These are phyloP conservation scores for Paramecium caudatum DNA, from an alignment of 73 alveolate species.

Conservation along the genomic window DNA sequence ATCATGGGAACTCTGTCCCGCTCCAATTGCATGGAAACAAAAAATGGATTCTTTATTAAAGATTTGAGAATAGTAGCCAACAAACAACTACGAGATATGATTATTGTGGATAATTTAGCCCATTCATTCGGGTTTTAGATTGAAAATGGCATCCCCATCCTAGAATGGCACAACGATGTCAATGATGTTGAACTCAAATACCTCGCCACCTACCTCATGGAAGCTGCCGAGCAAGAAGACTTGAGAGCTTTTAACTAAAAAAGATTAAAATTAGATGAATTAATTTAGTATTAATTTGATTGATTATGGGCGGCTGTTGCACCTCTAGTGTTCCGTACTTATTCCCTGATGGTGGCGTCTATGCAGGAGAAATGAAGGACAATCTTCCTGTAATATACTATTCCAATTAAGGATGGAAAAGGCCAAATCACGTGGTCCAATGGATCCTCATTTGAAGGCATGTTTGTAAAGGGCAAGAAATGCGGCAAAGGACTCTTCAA, in stretches of 20 bases:
- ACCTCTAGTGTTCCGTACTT: background rate
- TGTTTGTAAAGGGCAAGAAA: background rate
- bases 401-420: constrained; percentile 38
- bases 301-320: constrained; percentile 23
- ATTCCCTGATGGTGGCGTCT: constrained; percentile 57
- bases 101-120: constrained; percentile 95
- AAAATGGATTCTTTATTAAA: constrained; percentile 93
- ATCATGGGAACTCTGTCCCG: constrained; percentile 90
- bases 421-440: constrained; percentile 50
- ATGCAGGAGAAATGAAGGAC: constrained; percentile 40
- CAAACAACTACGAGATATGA: constrained; percentile 86
- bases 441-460: constrained; percentile 10
- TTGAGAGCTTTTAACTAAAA: background rate
- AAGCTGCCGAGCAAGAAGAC: background rate
- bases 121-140: constrained; percentile 92
- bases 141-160: constrained; percentile 90
- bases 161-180: constrained; percentile 85
- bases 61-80: constrained; percentile 93
- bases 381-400: background rate
- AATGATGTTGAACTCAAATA: constrained; percentile 88
- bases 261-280: background rate
- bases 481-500: constrained; percentile 28
- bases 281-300: constrained; percentile 14
- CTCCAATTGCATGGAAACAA: constrained; percentile 90
- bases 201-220: constrained; percentile 80